These are phyloP conservation scores for Ogataea thermomethanolica DNA, from an alignment of 805 yeast genomes.

Conservation along the genomic window DNA sequence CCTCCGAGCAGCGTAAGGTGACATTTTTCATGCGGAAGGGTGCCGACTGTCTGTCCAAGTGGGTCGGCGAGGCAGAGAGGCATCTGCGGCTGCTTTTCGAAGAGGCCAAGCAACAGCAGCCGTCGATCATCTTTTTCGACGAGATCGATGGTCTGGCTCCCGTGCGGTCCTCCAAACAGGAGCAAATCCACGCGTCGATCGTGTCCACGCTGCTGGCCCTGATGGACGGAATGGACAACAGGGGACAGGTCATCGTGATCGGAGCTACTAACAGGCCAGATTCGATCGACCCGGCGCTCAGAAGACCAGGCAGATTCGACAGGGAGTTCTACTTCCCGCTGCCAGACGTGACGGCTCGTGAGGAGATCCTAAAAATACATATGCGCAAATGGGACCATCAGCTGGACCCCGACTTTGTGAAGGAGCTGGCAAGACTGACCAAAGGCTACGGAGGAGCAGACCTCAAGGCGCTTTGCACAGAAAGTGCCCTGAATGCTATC, in stretches of 20 bases:
- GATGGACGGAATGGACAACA: slow-evolving; percentile 99
- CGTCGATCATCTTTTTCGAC: slow-evolving; percentile 93
- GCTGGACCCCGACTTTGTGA: slow-evolving; percentile 51
- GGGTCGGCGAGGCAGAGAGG: slow-evolving; percentile 99
- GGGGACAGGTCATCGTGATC: slow-evolving; percentile 96
- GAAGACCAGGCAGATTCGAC: slow-evolving; percentile 97
- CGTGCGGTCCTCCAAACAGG: slow-evolving; percentile 94
- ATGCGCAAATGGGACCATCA: slow-evolving; percentile 88
- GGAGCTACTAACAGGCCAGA: slow-evolving; percentile 99
- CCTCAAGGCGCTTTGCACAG: slow-evolving; percentile 88
- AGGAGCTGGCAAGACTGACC: slow-evolving; percentile 70
- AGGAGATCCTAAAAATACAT: slow-evolving; percentile 76
- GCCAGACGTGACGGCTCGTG: slow-evolving; percentile 78
- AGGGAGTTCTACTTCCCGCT: slow-evolving; percentile 94
- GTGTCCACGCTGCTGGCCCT: slow-evolving; percentile 92
- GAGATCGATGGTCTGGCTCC: slow-evolving; percentile 99
- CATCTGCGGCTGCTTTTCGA: slow-evolving; percentile 87
- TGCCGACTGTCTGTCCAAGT: slow-evolving; percentile 92
- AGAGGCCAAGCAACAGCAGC: slow-evolving; percentile 95
- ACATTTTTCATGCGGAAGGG: slow-evolving; percentile 98
- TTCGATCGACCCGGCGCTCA: slow-evolving; percentile 94
- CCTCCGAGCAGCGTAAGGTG: slow-evolving; percentile 77
- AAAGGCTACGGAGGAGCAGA: slow-evolving; percentile 99
- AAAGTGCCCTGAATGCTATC: slow-evolving; percentile 88
- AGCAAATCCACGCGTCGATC: slow-evolving; percentile 96